Base-by-base conservation (phyloP, 106 monocot species). In the Acorus gramineus region DNA sequence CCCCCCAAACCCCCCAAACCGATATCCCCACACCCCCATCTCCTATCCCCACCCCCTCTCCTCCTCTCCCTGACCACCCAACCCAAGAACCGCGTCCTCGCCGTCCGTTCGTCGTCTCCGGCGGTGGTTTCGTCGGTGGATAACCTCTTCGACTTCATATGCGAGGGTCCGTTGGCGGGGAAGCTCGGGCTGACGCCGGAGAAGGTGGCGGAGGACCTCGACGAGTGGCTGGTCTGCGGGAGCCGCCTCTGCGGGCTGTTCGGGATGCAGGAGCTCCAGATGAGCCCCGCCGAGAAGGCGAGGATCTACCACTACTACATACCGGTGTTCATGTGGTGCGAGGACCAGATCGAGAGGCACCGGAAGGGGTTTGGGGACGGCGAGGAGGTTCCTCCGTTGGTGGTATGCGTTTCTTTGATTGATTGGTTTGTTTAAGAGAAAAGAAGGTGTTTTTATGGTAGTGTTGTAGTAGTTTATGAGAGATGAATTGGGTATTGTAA, bases 261-360 rank as follows among this genome's bases (percentile, higher is more conserved):
- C 63, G 67, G 60, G 45, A 49, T 98, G 67, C 71, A 88, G 47
- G 83, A 87, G 46, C 68, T 98, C 11, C 66, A 58, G 4, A 11
- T 91, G 73, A 69, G 82, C 8, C 3, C 57, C 2, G 63, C 87
- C 6, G 81, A 98, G 72, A 98, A 83, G 79, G 83, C 74, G 10
- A 85, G 96, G 69, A 67, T 98, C 46, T 98, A 88, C 56, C 91
- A 98, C 62, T 98, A 74, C 69, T 98, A 98, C 49, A 69, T 91
- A 44, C 96, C 96, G 4, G 84, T 98, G 8, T 98, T 85, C 65
- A 47, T 98, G 52, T 98, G 96, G 96, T 98, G 96, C 61, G 87
- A 91, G 70, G 81, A 91, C n/a, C 82, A 83, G 75, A 50, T 98
- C 44, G 5, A 48, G 46, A 61, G 49, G 6, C 96, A 98, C 58